Evolutionary conservation across 352 stramenopile genomes (phyloP).

Genomic region (Pythium grandisporangium): DNA sequence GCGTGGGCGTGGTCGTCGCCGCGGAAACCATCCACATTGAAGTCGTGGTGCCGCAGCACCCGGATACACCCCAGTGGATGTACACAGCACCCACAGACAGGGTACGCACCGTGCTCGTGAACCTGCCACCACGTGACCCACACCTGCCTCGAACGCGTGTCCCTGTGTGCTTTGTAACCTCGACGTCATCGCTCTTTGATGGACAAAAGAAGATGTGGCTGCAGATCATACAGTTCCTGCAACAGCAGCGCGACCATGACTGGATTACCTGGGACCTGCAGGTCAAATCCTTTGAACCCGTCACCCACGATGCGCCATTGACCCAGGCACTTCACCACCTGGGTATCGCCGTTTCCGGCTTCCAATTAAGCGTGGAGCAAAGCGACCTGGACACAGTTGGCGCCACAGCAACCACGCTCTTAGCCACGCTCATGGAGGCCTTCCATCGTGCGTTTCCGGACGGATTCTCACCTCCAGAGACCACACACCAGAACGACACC

Average conservation of each 20-base stretch:
- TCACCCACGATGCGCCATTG: slow-evolving; percentile 11
- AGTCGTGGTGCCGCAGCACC: slow-evolving; percentile 22
- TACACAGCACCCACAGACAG: too few relatives aligned
- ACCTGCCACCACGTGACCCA: slow-evolving; percentile 7
- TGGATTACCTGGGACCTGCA: slow-evolving; percentile 1
- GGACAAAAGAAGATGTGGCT: slow-evolving; percentile 58
- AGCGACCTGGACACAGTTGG: slow-evolving; percentile 1
- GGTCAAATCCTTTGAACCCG: slow-evolving; percentile 20
- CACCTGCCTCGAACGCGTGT: neutral
- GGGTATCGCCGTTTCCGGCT: slow-evolving; percentile 19
- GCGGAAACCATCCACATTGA: slow-evolving; percentile 36
- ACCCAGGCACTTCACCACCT: slow-evolving; percentile 11
- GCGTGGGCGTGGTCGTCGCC: neutral
- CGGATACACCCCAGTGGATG: slow-evolving; percentile 5
- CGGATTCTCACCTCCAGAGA: too few relatives aligned
- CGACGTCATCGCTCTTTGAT: slow-evolving; percentile 21
- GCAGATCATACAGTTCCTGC: too few relatives aligned
- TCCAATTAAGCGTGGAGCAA: slow-evolving; percentile 3
- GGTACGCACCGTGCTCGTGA: slow-evolving; percentile 15
- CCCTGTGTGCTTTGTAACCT: slow-evolving; percentile 29
- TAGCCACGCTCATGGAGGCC: slow-evolving; percentile 1
- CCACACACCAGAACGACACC: too few relatives aligned
- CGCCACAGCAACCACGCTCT: neutral
- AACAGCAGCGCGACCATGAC: slow-evolving; percentile 7
- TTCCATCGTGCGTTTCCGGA: slow-evolving; percentile 10